Percentiles rank a stretch among this genome's conserved stretches.
phyloP scores from a whole-genome alignment of 1,284 basidiomycete species.

The Jaminaea rosea region DNA sequence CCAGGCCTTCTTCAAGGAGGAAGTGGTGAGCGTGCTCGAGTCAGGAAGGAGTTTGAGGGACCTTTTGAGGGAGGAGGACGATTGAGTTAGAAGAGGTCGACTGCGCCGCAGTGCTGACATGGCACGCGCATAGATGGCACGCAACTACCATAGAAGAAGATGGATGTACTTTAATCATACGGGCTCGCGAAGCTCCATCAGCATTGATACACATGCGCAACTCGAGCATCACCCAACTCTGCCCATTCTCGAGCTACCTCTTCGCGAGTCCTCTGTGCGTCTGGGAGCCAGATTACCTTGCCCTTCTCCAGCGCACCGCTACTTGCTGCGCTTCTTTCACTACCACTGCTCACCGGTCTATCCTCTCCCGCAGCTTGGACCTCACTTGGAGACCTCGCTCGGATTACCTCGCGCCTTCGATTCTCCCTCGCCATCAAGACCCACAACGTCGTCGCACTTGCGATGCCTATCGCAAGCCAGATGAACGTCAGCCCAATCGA shows the following conservation, averaged over 20 bases:
- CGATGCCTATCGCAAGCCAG: constrained; percentile 49
- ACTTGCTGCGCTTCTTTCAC: no score
- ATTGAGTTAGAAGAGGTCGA: not conserved
- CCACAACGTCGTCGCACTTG: constrained; percentile 53
- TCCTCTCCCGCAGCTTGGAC: no score
- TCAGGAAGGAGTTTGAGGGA: not conserved
- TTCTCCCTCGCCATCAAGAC: constrained; percentile 9
- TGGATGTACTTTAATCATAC: no score
- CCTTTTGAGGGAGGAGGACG: not conserved
- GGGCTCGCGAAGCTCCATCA: not conserved
- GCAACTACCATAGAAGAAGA: no score
- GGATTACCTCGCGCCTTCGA: not conserved
- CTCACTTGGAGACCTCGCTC: no score
- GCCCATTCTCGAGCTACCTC: not conserved
- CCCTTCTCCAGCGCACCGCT: no score
- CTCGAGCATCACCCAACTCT: not conserved
- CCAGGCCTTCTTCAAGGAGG: constrained; percentile 7
- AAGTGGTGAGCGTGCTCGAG: not conserved
- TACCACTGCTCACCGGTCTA: no score
- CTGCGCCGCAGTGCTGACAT: no score
- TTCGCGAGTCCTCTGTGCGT: not conserved
- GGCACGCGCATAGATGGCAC: no score
- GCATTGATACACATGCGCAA: no score
- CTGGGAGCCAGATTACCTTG: not conserved
- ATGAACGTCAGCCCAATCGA: constrained; percentile 50